Conservation (phyloP, 1,284 basidiomycete genomes). For the Phellopilus nigrolimitatus region DNA sequence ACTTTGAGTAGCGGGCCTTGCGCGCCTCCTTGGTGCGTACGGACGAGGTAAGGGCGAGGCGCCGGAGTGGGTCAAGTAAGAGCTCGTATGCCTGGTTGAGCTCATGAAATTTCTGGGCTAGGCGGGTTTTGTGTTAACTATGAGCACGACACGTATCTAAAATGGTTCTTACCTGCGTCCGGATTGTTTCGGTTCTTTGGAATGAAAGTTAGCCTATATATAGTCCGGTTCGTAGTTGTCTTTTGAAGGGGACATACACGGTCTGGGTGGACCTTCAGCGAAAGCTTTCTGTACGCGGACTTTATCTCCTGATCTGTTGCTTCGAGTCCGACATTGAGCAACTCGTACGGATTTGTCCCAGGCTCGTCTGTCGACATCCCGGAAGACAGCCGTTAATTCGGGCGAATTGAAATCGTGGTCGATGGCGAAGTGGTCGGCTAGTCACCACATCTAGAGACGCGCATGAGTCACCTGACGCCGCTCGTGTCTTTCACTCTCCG, state of each 20-base stretch:
- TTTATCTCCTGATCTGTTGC: conserved; percentile 81
- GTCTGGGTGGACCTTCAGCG: conserved; percentile 87
- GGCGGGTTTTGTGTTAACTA: neutral
- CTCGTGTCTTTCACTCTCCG: neutral
- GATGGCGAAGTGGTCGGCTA: neutral
- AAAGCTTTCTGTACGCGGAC: conserved; percentile 77
- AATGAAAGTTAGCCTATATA: conserved; percentile 16
- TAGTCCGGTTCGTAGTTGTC: conserved; percentile 24
- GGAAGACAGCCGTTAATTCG: neutral
- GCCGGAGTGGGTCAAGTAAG: conserved; percentile 76
- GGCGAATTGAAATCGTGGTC: neutral
- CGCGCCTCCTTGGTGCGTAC: conserved; percentile 68
- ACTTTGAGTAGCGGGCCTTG: conserved; percentile 68
- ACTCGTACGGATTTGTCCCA: conserved; percentile 71
- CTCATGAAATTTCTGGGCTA: conserved; percentile 81
- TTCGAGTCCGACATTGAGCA: conserved; percentile 62
- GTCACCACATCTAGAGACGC: no score
- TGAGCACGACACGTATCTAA: neutral
- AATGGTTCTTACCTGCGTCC: conserved; percentile 53
- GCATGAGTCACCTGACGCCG: conserved; percentile 1
- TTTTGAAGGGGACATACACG: conserved; percentile 47
- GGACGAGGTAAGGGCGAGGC: conserved; percentile 80
- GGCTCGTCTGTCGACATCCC: conserved; percentile 30
- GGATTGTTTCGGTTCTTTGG: conserved; percentile 73
- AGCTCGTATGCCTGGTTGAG: conserved; percentile 84